phyloP scores from a whole-genome alignment of 148 eudicot species.

The Heliosperma pusillum region DNA sequence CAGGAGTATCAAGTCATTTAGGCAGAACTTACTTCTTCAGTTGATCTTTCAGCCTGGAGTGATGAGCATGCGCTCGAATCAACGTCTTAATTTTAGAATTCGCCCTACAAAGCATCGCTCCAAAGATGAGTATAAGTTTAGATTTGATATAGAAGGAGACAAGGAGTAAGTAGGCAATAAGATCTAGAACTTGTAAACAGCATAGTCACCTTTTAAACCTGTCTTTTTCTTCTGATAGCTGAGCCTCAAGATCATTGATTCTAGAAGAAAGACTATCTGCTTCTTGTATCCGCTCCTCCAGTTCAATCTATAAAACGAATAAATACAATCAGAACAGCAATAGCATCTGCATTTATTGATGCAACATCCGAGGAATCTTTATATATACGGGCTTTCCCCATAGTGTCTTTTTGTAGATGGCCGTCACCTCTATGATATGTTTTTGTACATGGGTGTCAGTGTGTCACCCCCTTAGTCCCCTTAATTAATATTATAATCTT shows the following conservation, averaged over 20 bases:
- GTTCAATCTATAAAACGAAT: slow-evolving; percentile 41
- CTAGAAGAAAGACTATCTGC: slow-evolving; percentile 57
- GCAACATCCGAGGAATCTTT: too few relatives aligned
- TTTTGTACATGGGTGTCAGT: neutral
- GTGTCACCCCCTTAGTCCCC: neutral
- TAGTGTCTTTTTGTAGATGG: neutral
- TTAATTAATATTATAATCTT: too few relatives aligned
- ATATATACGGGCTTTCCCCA: too few relatives aligned
- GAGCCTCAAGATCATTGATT: slow-evolving; percentile 70
- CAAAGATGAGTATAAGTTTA: neutral
- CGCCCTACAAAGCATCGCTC: slow-evolving; percentile 40
- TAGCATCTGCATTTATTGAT: neutral
- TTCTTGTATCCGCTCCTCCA: slow-evolving; percentile 67
- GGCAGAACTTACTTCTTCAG: slow-evolving; percentile 53
- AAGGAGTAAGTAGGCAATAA: neutral
- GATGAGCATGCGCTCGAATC: slow-evolving; percentile 52
- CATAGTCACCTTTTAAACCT: slow-evolving; percentile 57
- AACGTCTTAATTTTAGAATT: slow-evolving; percentile 64
- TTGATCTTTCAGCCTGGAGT: slow-evolving; percentile 65
- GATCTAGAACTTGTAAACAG: slow-evolving; percentile 7
- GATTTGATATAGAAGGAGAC: neutral
- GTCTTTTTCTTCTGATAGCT: slow-evolving; percentile 66
- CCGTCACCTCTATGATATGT: neutral
- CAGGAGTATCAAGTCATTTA: neutral
- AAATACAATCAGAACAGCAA: slow-evolving; percentile 1